Evolutionary conservation across 257 asterid genomes (phyloP), one percentile per base, ranked within the genome.

Genomic region (Lithospermum erythrorhizon): DNA sequence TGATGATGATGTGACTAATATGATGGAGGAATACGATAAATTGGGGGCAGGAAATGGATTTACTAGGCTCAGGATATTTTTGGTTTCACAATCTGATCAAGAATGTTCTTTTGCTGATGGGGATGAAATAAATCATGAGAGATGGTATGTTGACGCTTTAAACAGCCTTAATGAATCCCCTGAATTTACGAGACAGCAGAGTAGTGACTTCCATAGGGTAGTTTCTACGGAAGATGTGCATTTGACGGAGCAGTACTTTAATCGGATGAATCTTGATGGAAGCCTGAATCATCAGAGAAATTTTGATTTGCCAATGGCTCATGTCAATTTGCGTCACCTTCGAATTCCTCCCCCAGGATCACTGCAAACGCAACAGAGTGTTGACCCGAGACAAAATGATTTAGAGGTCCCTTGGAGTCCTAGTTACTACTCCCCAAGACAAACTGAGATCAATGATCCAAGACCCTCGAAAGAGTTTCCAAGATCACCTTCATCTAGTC

Each of bases 351-450:
- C 72, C 59, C 21, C 73, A 62, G 82, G 89, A n/a, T 84, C 89
- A 1, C 85, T 79, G 19, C 94, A 81, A 53, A 75, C 78, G 53
- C 96, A 89, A 55, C 94, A 77, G 70, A 66, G 84, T 14, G 75
- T 78, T 53, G 69, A 70, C 62, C 97, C 82, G 74, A 73, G 89
- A 79, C 84, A 73, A 64, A 89, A 63, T 68, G 97, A 89, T 62
- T 77, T 86, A 90, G 98, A 93, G 55, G 83, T 97, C 63, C 94
- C 97, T 1, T 93, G 97, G 98, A 93, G 98, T 68, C 97, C 98
- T 48, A 89, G 82, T 23, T 89, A 84, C 70, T 86, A 86, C 71
- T 93, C 98, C 47, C 98, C 97, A 1, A 77, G 89, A 76, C 97
- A 86, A 53, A 79, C 83, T 52, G 86, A 77, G 29, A 65, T 27